A percentile compares a stretch with the other conserved stretches of the same genome.
Conservation (phyloP, 2,329 filamentous ascomycete genomes). For the Aspergillus luchuensis region DNA sequence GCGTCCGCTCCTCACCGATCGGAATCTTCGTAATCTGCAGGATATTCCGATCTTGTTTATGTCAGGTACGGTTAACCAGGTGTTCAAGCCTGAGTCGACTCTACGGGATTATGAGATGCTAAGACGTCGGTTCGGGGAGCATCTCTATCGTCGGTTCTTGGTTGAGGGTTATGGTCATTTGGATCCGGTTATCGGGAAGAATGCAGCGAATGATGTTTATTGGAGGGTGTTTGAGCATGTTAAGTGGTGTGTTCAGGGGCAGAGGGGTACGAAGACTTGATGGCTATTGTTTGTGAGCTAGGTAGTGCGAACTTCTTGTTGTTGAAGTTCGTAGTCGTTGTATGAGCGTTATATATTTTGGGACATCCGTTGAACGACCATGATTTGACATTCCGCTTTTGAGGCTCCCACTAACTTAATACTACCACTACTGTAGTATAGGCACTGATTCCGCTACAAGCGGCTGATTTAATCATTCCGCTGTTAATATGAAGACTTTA, state of each 20-base stretch:
- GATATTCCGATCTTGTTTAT: constrained; percentile 30
- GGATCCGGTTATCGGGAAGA: constrained; percentile 29
- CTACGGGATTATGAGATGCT: constrained; percentile 27
- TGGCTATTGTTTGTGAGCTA: background rate
- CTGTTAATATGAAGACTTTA: no score
- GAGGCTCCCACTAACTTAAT: no score
- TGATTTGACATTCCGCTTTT: background rate
- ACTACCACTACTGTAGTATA: no score
- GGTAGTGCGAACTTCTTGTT: no score
- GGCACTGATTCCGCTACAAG: no score
- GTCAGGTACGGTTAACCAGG: constrained; percentile 28
- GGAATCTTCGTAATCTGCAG: constrained; percentile 13
- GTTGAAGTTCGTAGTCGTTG: no score
- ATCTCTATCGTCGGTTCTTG: constrained; percentile 22
- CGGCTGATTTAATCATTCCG: no score
- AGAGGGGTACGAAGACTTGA: background rate
- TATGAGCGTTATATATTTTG: no score
- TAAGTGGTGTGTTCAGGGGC: background rate
- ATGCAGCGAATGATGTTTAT: constrained; percentile 21
- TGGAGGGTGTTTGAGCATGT: constrained; percentile 13
- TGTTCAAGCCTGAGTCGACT: constrained; percentile 29
- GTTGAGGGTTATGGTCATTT: constrained; percentile 30
- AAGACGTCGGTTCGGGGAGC: constrained; percentile 22
- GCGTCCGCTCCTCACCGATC: background rate
- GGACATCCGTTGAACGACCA: no score